These are phyloP conservation scores for Ceratobasidium sp. DNA, from an alignment of 1,284 basidiomycete genomes.

Conservation along the genomic window DNA sequence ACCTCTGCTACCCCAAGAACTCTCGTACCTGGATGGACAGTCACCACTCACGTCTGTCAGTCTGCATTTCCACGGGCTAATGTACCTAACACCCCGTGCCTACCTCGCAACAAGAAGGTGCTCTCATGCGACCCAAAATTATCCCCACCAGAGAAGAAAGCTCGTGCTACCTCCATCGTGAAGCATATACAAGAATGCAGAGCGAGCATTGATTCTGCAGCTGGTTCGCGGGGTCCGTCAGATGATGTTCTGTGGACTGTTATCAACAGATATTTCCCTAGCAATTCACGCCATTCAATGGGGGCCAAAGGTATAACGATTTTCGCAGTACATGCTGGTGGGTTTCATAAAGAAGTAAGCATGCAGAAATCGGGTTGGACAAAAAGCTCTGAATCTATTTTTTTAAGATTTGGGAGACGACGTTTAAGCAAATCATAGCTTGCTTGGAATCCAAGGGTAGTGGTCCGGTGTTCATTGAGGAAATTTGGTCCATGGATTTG, in stretches of 20 bases:
- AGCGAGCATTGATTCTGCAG: background rate
- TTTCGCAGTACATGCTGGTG: constrained; percentile 81
- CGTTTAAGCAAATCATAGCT: constrained; percentile 59
- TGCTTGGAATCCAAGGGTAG: constrained; percentile 26
- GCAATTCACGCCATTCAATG: constrained; percentile 48
- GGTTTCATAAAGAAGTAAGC: constrained; percentile 82
- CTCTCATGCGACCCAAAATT: no score
- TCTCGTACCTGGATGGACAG: no score
- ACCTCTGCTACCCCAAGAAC: no score
- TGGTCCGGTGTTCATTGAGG: constrained; percentile 61
- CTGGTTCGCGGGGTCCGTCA: background rate
- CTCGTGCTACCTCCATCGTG: background rate
- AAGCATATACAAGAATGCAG: constrained; percentile 8
- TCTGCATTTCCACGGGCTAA: constrained; percentile 16
- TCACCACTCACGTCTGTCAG: no score
- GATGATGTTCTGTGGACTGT: constrained; percentile 62
- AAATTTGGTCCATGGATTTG: constrained; percentile 83
- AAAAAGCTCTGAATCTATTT: background rate
- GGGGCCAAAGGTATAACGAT: constrained; percentile 65
- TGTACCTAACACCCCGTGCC: background rate
- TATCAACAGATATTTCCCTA: constrained; percentile 64
- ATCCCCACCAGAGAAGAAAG: constrained; percentile 10
- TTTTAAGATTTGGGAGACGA: constrained; percentile 72
- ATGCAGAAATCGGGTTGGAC: background rate
- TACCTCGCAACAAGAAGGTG: no score